These are phyloP conservation scores for Microcera coccophila DNA, from an alignment of 2,329 filamentous ascomycete species.

Conservation along the genomic window DNA sequence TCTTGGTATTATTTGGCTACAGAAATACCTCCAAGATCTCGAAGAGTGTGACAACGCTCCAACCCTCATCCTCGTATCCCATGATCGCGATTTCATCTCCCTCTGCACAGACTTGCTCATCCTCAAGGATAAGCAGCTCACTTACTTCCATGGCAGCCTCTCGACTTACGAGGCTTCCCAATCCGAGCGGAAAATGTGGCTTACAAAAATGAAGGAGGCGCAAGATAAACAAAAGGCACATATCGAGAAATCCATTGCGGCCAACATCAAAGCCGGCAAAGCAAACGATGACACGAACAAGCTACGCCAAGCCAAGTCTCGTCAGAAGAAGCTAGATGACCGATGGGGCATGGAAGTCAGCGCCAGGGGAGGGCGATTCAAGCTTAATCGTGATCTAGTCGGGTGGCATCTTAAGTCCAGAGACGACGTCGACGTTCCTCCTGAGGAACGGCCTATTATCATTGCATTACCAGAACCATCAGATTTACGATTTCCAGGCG, in stretches of 20 bases:
- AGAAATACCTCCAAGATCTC: constrained; percentile 62
- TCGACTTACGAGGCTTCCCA: constrained; percentile 66
- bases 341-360: constrained; percentile 73
- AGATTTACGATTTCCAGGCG: constrained; percentile 70
- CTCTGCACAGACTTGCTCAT: constrained; percentile 75
- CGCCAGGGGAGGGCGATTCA: constrained; percentile 70
- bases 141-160: constrained; percentile 72
- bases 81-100: constrained; percentile 78
- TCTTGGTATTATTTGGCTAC: constrained; percentile 79
- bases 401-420: constrained; percentile 59
- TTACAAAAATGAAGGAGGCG: constrained; percentile 74
- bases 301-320: constrained; percentile 76
- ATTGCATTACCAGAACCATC: constrained; percentile 59
- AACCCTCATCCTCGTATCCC: constrained; percentile 75
- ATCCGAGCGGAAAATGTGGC: constrained; percentile 62
- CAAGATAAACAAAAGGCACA: constrained; percentile 78
- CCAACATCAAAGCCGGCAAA: constrained; percentile 71
- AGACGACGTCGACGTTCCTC: constrained; percentile 68
- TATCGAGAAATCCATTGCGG: constrained; percentile 71
- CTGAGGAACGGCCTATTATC: constrained; percentile 55
- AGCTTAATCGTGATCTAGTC: constrained; percentile 68
- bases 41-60: constrained; percentile 50
- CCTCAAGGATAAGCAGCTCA: constrained; percentile 65
- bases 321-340: constrained; percentile 81
- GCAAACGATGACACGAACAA: constrained; percentile 80